Evolutionary conservation across 1,139 yeast species (phyloP).

Genomic region (Taiozyma onychis): DNA sequence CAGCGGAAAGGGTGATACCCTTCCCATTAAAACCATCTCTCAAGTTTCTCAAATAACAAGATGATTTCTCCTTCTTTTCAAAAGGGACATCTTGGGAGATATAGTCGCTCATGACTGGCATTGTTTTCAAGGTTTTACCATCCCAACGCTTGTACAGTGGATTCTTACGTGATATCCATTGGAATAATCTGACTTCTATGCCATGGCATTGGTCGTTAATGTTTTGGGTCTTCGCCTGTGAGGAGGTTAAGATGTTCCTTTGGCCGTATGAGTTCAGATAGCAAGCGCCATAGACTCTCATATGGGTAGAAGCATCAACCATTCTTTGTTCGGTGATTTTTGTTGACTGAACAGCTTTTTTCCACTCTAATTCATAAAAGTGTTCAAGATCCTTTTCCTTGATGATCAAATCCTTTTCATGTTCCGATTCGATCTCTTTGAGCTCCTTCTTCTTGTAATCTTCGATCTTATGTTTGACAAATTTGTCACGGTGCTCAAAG

Average conservation of each 20-base stretch:
- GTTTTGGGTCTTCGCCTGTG: not conserved
- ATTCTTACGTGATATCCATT: constrained; percentile 32
- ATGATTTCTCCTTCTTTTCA: not conserved
- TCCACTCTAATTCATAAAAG: constrained; percentile 8
- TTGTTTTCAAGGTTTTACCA: constrained; percentile 22
- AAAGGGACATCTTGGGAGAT: constrained; percentile 6
- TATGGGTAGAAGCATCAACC: constrained; percentile 30
- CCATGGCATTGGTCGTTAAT: constrained; percentile 23
- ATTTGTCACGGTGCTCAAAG: constrained; percentile 11
- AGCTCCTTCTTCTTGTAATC: constrained; percentile 4
- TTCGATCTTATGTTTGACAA: constrained; percentile 9
- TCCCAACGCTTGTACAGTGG: constrained; percentile 38
- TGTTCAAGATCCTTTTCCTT: constrained; percentile 4
- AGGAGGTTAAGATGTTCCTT: constrained; percentile 1
- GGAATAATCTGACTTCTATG: constrained; percentile 34
- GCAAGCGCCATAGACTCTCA: constrained; percentile 38
- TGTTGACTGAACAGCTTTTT: constrained; percentile 14
- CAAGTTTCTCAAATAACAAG: constrained; percentile 26
- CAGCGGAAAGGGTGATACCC: constrained; percentile 41
- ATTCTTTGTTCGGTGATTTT: constrained; percentile 11
- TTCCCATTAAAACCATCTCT: constrained; percentile 36
- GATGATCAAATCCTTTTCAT: constrained; percentile 9
- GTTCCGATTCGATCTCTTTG: constrained; percentile 4
- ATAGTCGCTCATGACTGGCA: constrained; percentile 15
- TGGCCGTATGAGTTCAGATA: constrained; percentile 27